Evolutionary conservation across 192 early-diverging fungal genomes (phyloP).

Genomic region (Backusella australiensis): DNA sequence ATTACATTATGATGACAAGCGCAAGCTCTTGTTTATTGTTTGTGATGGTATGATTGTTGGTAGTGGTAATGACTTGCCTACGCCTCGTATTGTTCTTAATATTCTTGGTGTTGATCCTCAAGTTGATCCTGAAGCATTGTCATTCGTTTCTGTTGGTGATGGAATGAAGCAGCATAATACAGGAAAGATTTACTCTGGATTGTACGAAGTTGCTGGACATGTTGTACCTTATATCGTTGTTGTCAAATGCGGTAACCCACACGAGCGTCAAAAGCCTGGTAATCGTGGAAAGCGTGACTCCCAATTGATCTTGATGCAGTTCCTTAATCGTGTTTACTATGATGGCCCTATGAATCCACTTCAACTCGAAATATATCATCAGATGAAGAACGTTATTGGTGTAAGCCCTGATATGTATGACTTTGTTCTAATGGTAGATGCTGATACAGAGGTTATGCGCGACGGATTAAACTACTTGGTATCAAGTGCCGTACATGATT

Average conservation of each 20-base stretch:
- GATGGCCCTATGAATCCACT: constrained; percentile 92
- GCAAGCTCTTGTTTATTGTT: constrained; percentile 87
- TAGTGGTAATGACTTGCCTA: constrained; percentile 92
- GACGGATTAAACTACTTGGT: constrained; percentile 92
- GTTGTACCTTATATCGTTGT: constrained; percentile 93
- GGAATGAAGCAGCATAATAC: constrained; percentile 91
- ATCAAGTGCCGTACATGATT: constrained; percentile 85
- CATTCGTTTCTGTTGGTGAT: constrained; percentile 88
- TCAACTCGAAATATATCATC: constrained; percentile 97
- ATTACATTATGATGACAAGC: constrained; percentile 83
- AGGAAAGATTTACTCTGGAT: constrained; percentile 94
- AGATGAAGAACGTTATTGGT: constrained; percentile 99
- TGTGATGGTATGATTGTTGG: constrained; percentile 96
- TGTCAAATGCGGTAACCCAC: constrained; percentile 88
- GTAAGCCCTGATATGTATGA: constrained; percentile 95
- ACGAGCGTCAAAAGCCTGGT: constrained; percentile 83
- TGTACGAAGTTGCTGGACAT: constrained; percentile 91
- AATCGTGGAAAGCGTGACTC: constrained; percentile 99
- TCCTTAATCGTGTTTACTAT: constrained; percentile 95
- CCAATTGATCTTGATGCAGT: constrained; percentile 96
- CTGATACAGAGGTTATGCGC: constrained; percentile 91
- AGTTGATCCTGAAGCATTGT: constrained; percentile 73
- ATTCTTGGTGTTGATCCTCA: constrained; percentile 83
- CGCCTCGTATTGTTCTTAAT: constrained; percentile 92
- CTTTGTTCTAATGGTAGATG: constrained; percentile 97